A percentile compares a stretch with the other conserved stretches of the same genome.
Evolutionary conservation across 305 asterid species (phyloP).

Genomic region (Solanum hybrid): DNA sequence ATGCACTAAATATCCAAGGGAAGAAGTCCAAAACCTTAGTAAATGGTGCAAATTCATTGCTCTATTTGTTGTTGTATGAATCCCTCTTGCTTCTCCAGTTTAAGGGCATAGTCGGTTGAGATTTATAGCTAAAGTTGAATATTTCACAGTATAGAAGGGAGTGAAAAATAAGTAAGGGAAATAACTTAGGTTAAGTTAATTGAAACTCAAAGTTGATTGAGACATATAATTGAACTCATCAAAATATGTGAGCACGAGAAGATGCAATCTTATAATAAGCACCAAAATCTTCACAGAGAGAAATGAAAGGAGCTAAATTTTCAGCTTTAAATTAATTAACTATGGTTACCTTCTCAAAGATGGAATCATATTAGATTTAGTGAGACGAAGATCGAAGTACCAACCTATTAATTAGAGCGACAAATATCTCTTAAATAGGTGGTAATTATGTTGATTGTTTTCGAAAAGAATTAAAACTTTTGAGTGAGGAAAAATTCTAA

Average conservation of each 20-base stretch:
- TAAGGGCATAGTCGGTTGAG: not conserved
- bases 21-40: not conserved
- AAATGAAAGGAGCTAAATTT: not conserved
- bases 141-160: not conserved
- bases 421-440: not conserved
- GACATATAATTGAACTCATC: not conserved
- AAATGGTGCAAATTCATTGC: not conserved
- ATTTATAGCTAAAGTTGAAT: not conserved
- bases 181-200: not conserved
- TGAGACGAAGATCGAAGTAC: not conserved
- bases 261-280: not conserved
- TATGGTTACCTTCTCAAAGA: not conserved
- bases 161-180: not conserved
- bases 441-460: not conserved
- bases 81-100: not conserved
- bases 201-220: not conserved
- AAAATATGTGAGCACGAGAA: not conserved
- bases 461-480: not conserved
- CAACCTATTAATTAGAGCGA: not conserved
- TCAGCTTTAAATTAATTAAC: not conserved
- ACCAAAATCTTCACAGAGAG: not conserved
- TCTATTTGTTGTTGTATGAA: not conserved
- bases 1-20: not conserved
- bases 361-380: not conserved
- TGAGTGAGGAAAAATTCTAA: not conserved